Conservation (phyloP, 1,284 basidiomycete genomes). For the Puccinia hordei region DNA sequence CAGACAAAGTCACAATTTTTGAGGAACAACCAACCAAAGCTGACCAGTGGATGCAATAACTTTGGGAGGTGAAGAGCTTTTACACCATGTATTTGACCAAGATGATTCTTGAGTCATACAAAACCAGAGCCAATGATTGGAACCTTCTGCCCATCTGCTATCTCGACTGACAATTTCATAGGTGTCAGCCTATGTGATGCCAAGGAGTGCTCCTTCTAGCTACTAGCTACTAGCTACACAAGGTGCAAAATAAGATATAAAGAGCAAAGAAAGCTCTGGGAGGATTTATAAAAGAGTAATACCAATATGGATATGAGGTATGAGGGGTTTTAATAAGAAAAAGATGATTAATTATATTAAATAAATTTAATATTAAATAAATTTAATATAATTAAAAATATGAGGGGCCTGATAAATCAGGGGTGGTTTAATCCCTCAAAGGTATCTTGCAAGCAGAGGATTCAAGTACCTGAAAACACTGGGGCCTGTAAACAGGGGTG, state of each 20-base stretch:
- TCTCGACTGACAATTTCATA: neutral
- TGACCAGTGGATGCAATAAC: slow-evolving; percentile 6
- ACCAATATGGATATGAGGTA: too few relatives aligned
- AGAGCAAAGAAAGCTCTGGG: too few relatives aligned
- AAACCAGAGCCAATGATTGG: neutral
- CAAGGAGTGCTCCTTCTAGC: slow-evolving; percentile 23
- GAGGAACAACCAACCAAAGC: slow-evolving; percentile 16
- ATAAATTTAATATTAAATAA: too few relatives aligned
- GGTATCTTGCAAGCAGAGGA: too few relatives aligned
- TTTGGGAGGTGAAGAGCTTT: neutral
- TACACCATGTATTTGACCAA: neutral
- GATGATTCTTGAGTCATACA: neutral
- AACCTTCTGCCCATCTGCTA: neutral
- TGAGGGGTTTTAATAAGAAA: too few relatives aligned
- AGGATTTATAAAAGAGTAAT: too few relatives aligned
- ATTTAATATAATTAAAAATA: too few relatives aligned
- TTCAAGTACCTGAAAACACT: too few relatives aligned
- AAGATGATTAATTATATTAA: neutral
- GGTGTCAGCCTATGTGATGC: slow-evolving; percentile 20
- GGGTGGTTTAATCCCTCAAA: too few relatives aligned
- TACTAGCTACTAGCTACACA: neutral
- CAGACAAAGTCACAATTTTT: neutral
- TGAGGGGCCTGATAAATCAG: too few relatives aligned
- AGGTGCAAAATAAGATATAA: too few relatives aligned
- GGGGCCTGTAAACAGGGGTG: too few relatives aligned